Conservation (phyloP, 2,329 filamentous ascomycete genomes). For the Trichoderma endophyticum region DNA sequence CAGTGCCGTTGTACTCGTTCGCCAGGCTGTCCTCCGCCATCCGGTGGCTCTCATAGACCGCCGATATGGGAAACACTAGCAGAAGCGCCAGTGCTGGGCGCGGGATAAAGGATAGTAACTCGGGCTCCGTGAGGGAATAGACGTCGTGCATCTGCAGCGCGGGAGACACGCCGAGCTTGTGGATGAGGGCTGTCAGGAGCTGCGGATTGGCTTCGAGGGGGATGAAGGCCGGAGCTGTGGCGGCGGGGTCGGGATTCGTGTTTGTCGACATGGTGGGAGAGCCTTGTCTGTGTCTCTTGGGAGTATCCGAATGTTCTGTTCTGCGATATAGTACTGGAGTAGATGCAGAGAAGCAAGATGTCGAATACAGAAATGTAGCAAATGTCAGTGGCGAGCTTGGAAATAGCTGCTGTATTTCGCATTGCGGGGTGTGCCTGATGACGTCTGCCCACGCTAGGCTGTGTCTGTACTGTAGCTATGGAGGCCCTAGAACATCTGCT, state of each 20-base stretch:
- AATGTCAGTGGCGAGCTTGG: background rate
- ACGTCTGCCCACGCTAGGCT: constrained; percentile 5
- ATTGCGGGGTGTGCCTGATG: constrained; percentile 15
- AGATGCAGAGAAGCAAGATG: background rate
- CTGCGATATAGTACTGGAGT: background rate
- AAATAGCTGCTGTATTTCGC: background rate
- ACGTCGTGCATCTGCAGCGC: constrained; percentile 82
- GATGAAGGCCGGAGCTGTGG: constrained; percentile 49
- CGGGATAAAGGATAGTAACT: constrained; percentile 81
- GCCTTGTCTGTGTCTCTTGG: background rate
- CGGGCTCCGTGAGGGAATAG: constrained; percentile 82
- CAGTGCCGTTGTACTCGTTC: constrained; percentile 64
- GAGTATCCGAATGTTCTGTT: background rate
- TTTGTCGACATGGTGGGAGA: constrained; percentile 31
- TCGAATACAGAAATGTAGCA: background rate
- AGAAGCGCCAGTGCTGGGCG: constrained; percentile 85
- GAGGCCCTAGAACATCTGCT: background rate
- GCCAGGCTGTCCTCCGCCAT: constrained; percentile 65
- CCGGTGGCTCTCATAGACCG: constrained; percentile 74
- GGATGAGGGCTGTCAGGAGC: constrained; percentile 80
- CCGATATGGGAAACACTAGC: constrained; percentile 83
- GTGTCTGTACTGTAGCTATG: background rate
- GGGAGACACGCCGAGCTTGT: constrained; percentile 78
- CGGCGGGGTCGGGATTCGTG: constrained; percentile 40
- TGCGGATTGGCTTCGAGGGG: constrained; percentile 75